Evolutionary conservation across 2,329 filamentous ascomycete species (phyloP).

Genomic region (Trichoderma polysporum): DNA sequence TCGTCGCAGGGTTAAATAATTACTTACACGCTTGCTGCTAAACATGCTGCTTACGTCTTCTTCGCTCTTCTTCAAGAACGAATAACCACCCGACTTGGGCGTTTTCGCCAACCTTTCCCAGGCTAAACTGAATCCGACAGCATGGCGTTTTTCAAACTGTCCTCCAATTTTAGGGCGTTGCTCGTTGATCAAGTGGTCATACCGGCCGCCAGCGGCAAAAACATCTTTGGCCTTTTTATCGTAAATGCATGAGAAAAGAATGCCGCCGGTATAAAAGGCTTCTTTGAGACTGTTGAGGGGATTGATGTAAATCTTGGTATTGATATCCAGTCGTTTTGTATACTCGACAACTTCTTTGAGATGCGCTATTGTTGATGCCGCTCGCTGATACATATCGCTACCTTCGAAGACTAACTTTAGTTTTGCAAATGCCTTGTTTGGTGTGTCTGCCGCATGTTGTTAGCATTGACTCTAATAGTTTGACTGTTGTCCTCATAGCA

Average conservation of each 20-base stretch:
- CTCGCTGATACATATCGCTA: conserved; percentile 68
- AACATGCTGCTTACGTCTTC: conserved; percentile 62
- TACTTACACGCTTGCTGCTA: conserved; percentile 60
- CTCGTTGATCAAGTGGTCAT: conserved; percentile 84
- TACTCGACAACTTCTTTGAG: conserved; percentile 77
- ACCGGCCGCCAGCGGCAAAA: conserved; percentile 89
- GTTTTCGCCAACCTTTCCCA: conserved; percentile 79
- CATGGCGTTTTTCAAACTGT: conserved; percentile 67
- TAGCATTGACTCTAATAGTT: conserved; percentile 21
- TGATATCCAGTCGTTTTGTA: conserved; percentile 70
- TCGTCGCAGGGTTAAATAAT: conserved; percentile 4
- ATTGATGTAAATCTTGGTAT: conserved; percentile 77
- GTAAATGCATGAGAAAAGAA: conserved; percentile 88
- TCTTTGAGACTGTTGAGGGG: conserved; percentile 88
- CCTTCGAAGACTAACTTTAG: conserved; percentile 61
- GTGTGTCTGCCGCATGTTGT: conserved; percentile 44
- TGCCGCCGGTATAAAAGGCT: conserved; percentile 80
- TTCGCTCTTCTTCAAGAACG: conserved; percentile 68
- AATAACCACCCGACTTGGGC: conserved; percentile 53
- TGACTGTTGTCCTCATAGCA: background rate
- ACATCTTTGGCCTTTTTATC: conserved; percentile 82
- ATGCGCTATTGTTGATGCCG: conserved; percentile 74
- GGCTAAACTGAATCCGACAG: conserved; percentile 87
- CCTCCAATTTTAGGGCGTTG: conserved; percentile 69
- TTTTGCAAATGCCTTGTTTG: conserved; percentile 56